Evolutionary conservation across 306 rosid genomes (phyloP), one percentile per base, ranked within the genome.

Genomic region (Sicyos baderoa): DNA sequence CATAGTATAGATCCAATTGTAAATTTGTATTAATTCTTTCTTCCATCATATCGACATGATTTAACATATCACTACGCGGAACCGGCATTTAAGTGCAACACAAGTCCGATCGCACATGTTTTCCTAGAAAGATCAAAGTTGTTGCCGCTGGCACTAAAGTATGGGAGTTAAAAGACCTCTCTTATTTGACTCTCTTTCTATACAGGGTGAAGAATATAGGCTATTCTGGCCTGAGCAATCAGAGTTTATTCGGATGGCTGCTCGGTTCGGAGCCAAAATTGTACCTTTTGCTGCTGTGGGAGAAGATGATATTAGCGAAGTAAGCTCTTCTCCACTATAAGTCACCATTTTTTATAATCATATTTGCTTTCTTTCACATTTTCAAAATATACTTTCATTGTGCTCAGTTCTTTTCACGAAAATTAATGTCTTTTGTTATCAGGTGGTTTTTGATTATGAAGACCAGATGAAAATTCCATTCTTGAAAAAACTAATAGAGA

Each of bases 191-290:
- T 22, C 23, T 70, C 14, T 25, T 68, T 65, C 58, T 62, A 75
- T 68, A 45, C 79, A 93, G 98, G 96, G 98, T 55, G 98, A 93
- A 83, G 88, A 85, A 67, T 88, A 89, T 78, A 89, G 85, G 78
- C 74, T 93, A 53, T 85, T 89, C 85, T 93, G 98, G 98, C 96
- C 98, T 1, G 91, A 93, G 73, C 89, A 74, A 77, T 83, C 96
- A 0, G 98, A 93, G 82, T 93, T 93, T 86, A 90, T 93, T 55
- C 84, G 98, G 70, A 86, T 89, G 96, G 96, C 98, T 44, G 86
- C 89, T 17, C 84, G 89, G 79, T 93, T 93, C 77, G 94, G 98
- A 81, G 94, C 96, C 75, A 93, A 83, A 85, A 93, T 93, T 40
- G 74, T 93, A 61, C 96, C 95, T 70, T 93, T 93, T 74, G 98